phyloP scores from a whole-genome alignment of 75 land plant genomes.

The Azolla pinnata region DNA sequence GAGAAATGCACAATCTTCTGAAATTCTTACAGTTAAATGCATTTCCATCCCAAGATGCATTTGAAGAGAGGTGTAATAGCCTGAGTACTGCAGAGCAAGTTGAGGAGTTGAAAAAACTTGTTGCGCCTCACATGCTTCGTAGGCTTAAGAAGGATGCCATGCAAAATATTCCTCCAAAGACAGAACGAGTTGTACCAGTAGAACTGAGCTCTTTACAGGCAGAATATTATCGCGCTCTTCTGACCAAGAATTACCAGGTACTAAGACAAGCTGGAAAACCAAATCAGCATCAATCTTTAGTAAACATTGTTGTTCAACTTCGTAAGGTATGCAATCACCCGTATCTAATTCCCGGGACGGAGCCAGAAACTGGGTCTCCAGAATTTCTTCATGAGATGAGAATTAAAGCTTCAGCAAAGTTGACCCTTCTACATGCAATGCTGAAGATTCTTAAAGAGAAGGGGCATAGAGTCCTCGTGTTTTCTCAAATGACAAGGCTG shows the following conservation, averaged over 20 bases:
- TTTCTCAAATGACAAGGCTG: constrained; percentile 97
- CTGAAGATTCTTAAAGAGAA: constrained; percentile 55
- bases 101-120: constrained; percentile 90
- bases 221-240: constrained; percentile 86
- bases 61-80: constrained; percentile 82
- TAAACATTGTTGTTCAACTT: constrained; percentile 91
- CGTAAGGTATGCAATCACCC: constrained; percentile 99
- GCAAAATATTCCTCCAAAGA: constrained; percentile 89
- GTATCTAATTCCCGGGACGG: constrained; percentile 89
- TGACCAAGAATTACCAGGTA: constrained; percentile 84
- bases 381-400: constrained; percentile 96
- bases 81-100: constrained; percentile 85
- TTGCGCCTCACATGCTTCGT: constrained; percentile 96
- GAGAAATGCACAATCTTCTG: constrained; percentile 83
- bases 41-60: constrained; percentile 76
- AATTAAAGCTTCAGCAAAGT: constrained; percentile 93
- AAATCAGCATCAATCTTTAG: constrained; percentile 67
- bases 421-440: constrained; percentile 88
- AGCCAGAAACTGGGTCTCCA: constrained; percentile 80
- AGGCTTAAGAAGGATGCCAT: constrained; percentile 96
- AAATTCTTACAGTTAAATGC: constrained; percentile 83
- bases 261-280: constrained; percentile 67
- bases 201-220: constrained; percentile 86
- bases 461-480: constrained; percentile 91
- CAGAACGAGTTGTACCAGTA: constrained; percentile 84